Percentiles rank a stretch among this genome's conserved stretches.
Conservation (phyloP, 768 basidiomycete genomes). For the Xerocomus brunneocitrinus region DNA sequence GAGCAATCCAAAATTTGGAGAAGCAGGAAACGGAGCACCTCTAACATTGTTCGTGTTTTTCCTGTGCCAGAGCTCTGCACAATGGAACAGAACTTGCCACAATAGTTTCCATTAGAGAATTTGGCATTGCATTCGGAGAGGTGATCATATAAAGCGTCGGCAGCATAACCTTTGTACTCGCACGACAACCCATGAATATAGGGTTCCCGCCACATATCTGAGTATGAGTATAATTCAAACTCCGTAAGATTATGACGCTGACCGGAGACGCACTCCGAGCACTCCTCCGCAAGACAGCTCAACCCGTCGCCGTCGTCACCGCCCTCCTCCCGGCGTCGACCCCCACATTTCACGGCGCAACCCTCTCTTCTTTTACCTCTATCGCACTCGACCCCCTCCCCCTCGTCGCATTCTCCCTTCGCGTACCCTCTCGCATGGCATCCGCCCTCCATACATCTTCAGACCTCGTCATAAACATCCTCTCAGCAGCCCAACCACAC, state of each 20-base stretch:
- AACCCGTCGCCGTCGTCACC: conserved; percentile 85
- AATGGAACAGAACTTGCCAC: too few species aligned
- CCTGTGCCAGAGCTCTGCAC: too few species aligned
- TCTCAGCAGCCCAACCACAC: conserved; percentile 61
- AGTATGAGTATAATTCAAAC: not conserved
- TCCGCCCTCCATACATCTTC: conserved; percentile 35
- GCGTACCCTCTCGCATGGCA: conserved; percentile 88
- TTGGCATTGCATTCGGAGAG: too few species aligned
- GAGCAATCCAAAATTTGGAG: too few species aligned
- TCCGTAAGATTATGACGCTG: not conserved
- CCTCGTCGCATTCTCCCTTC: conserved; percentile 84
- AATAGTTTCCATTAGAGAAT: too few species aligned
- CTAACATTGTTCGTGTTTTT: too few species aligned
- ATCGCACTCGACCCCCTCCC: conserved; percentile 87
- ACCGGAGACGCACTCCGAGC: conserved; percentile 37
- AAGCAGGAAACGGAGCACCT: too few species aligned
- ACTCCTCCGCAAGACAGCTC: conserved; percentile 71
- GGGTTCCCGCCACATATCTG: too few species aligned
- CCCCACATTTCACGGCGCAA: conserved; percentile 73
- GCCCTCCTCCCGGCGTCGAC: conserved; percentile 44
- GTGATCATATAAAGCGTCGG: too few species aligned
- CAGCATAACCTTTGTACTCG: too few species aligned
- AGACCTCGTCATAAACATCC: conserved; percentile 70
- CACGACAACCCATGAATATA: too few species aligned
- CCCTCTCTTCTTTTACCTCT: conserved; percentile 89